These are phyloP conservation scores for Bipolaris gigantea DNA, from an alignment of 2,329 filamentous ascomycete genomes.

Conservation along the genomic window DNA sequence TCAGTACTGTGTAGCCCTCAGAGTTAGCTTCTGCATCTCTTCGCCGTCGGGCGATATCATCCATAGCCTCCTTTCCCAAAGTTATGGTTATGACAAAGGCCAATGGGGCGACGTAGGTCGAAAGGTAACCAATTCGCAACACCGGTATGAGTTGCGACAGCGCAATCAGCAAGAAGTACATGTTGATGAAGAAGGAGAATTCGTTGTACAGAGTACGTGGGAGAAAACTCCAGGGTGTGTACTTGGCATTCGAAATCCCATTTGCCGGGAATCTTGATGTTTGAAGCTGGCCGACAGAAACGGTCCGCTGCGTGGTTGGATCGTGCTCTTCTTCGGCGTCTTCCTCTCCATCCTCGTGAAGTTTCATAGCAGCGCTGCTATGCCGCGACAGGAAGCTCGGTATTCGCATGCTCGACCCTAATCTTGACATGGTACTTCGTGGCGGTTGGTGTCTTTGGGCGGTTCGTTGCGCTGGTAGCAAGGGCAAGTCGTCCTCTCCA, in stretches of 20 bases:
- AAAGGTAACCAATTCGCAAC: slow-evolving; percentile 88
- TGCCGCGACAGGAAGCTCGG: slow-evolving; percentile 63
- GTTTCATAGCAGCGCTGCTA: slow-evolving; percentile 28
- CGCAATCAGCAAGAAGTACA: slow-evolving; percentile 96
- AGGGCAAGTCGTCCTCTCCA: slow-evolving; percentile 72
- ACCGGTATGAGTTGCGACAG: slow-evolving; percentile 89
- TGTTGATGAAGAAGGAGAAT: slow-evolving; percentile 99
- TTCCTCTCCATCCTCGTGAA: slow-evolving; percentile 39
- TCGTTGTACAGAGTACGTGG: slow-evolving; percentile 96
- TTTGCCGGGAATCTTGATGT: slow-evolving; percentile 81
- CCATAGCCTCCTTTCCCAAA: slow-evolving; percentile 91
- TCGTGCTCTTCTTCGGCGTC: slow-evolving; percentile 53
- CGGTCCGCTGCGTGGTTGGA: slow-evolving; percentile 70
- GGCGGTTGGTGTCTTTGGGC: slow-evolving; percentile 28
- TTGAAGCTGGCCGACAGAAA: slow-evolving; percentile 76
- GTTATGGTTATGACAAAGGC: slow-evolving; percentile 92
- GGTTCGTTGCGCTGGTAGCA: slow-evolving; percentile 56
- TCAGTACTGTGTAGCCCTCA: slow-evolving; percentile 79
- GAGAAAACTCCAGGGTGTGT: slow-evolving; percentile 91
- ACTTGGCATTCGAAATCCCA: slow-evolving; percentile 94
- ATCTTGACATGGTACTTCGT: slow-evolving; percentile 47
- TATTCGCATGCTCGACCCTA: slow-evolving; percentile 61
- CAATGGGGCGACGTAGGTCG: slow-evolving; percentile 89
- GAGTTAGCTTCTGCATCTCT: slow-evolving; percentile 94
- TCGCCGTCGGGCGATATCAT: slow-evolving; percentile 83